Evolutionary conservation across 2,329 filamentous ascomycete genomes (phyloP), one percentile per base, ranked within the genome.

Genomic region (Daldinia sp.): DNA sequence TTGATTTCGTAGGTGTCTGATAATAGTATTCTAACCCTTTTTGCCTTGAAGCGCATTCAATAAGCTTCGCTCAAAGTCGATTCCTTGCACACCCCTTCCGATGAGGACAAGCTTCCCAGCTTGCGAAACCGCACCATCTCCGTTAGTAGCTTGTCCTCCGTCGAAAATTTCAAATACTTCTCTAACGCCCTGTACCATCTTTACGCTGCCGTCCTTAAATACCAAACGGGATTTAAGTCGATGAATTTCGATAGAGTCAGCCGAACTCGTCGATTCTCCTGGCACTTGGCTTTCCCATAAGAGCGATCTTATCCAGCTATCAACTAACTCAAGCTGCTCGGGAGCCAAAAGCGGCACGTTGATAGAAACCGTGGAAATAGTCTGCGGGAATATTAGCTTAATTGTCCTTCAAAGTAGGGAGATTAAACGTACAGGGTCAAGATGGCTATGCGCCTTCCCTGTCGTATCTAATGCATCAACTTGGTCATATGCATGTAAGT

Each of bases 141-240:
- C 63, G 4, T 53, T 34, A 17, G 47, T 65, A 21, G 61, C 63
- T 56, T 63, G 68, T 54, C 73, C 75, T 8, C 75, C 80, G 68
- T 97, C 93, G 21, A 92, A 86, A 21, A 98, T 90, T 72, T 99
- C 95, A 76, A 98, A 99, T 13, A 98, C 85, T 71, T 97, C 94
- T 54, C 94, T 82, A 0, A 99, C 95, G 1, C 94, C 95, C 76
- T 99, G 95, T 6, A 98, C 83, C 66, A 98, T 87, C 74, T 92
- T 91, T 41, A 87, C 80, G 0, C 81, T 80, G 1, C 92, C 92
- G 56, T 89, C 82, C 0, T 79, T 73, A 15, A 94, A 80, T 0
- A 85, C 80, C 5, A 98, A 77, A 2, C 92, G 87, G 0, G 93
- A 94, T 75, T 99, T 99, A 32, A 93, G 81, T 10, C 95, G 87